These are phyloP conservation scores for Chlorella sp. DNA, from an alignment of 139 green algal species.

Conservation along the genomic window DNA sequence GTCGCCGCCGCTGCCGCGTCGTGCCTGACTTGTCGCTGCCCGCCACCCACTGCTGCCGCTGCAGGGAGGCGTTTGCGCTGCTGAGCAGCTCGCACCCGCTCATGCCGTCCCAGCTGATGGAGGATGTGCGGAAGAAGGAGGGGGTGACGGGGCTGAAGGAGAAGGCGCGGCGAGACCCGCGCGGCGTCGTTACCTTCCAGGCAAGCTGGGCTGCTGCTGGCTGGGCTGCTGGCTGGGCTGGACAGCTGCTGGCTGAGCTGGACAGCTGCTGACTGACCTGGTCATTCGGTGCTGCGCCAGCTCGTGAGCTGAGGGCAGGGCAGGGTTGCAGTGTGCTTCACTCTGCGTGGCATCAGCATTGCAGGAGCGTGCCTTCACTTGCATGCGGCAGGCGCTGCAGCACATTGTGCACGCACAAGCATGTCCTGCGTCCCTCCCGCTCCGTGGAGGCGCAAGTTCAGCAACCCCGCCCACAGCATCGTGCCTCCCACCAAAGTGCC, in stretches of 20 bases:
- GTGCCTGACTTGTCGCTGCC: not conserved
- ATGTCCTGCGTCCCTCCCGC: too few species aligned
- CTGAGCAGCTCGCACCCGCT: constrained; percentile 85
- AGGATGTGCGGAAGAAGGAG: constrained; percentile 57
- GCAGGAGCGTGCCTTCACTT: too few species aligned
- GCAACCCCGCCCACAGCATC: constrained; percentile 75
- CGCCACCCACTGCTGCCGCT: constrained; percentile 49
- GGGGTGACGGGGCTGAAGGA: constrained; percentile 52
- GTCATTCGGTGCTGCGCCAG: too few species aligned
- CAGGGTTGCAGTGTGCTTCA: too few species aligned
- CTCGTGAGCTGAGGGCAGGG: too few species aligned
- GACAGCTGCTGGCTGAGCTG: too few species aligned
- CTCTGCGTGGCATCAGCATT: too few species aligned
- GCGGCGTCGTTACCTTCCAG: constrained; percentile 18
- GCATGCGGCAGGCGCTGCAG: not conserved
- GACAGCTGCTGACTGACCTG: too few species aligned
- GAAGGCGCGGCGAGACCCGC: constrained; percentile 54
- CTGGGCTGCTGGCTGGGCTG: too few species aligned
- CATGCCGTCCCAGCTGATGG: constrained; percentile 71
- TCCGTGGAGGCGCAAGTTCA: constrained; percentile 76
- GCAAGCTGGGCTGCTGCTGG: not conserved
- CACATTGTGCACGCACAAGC: not conserved
- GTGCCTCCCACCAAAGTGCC: too few species aligned
- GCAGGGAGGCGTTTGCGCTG: constrained; percentile 89
- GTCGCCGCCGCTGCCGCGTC: constrained; percentile 4